These are phyloP conservation scores for Naganishia vaughanmartiniae DNA, from an alignment of 768 basidiomycete species.

Conservation along the genomic window DNA sequence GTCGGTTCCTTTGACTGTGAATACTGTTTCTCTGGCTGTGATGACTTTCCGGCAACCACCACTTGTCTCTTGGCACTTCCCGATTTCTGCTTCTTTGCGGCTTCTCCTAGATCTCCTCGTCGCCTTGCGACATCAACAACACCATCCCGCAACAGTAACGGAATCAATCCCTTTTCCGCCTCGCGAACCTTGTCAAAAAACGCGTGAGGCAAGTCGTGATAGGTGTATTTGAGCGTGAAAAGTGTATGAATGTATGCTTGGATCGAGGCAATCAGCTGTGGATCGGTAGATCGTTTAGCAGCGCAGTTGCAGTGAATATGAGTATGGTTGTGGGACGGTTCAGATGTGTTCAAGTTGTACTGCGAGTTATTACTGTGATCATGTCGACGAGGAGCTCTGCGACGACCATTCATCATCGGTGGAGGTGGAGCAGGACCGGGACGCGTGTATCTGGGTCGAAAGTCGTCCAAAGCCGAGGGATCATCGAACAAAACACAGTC, in stretches of 20 bases:
- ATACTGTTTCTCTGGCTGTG: not conserved
- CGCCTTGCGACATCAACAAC: conserved; percentile 17
- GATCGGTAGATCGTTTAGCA: conserved; percentile 18
- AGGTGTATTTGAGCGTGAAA: conserved; percentile 21
- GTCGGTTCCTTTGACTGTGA: not conserved
- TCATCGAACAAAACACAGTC: conserved; percentile 19
- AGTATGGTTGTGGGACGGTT: not conserved
- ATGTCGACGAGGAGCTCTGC: conserved; percentile 6
- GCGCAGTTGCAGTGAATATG: conserved; percentile 21
- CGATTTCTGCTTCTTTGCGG: not conserved
- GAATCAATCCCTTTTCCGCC: conserved; percentile 20
- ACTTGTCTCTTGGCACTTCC: not conserved
- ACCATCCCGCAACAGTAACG: conserved; percentile 12
- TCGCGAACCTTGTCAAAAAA: conserved; percentile 22
- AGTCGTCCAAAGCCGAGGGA: conserved; percentile 18
- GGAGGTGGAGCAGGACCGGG: conserved; percentile 13
- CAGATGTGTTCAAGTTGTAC: not conserved
- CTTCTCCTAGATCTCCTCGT: conserved; percentile 14
- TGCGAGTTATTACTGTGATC: not conserved
- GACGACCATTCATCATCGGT: not conserved
- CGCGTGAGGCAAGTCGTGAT: conserved; percentile 21
- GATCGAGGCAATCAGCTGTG: conserved; percentile 8
- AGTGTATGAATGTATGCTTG: conserved; percentile 17
- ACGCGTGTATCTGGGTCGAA: conserved; percentile 18
- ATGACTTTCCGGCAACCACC: conserved; percentile 6